These are phyloP conservation scores for Plasmodium ovale DNA, from an alignment of 169 alveolate species.

Conservation along the genomic window DNA sequence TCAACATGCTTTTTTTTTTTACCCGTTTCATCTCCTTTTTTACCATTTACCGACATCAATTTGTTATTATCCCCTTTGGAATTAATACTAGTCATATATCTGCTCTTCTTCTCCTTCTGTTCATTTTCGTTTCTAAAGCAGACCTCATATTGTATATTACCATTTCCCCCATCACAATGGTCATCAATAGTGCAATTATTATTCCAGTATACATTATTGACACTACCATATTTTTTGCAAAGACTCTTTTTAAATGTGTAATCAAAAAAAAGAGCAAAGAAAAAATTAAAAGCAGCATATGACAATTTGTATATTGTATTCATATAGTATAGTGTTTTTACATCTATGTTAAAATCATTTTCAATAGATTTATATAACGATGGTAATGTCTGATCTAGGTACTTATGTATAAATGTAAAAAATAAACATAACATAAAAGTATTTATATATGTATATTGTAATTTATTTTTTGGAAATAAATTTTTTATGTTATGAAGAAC, in stretches of 20 bases:
- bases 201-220: neutral
- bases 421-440: slow-evolving; percentile 29
- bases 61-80: neutral
- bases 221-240: slow-evolving; percentile 19
- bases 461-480: slow-evolving; percentile 47
- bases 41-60: too few relatives aligned
- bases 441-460: slow-evolving; percentile 58
- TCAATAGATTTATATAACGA: slow-evolving; percentile 68
- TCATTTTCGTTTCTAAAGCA: neutral
- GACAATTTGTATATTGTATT: slow-evolving; percentile 48
- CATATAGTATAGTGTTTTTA: slow-evolving; percentile 51
- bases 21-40: slow-evolving; percentile 19
- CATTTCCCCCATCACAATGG: too few relatives aligned
- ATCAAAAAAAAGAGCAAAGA: slow-evolving; percentile 64
- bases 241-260: slow-evolving; percentile 36
- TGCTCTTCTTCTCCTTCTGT: neutral
- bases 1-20: neutral
- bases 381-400: slow-evolving; percentile 68
- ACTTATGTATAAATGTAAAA: slow-evolving; percentile 66
- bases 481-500: slow-evolving; percentile 14
- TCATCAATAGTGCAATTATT: neutral
- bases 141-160: neutral
- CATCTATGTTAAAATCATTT: slow-evolving; percentile 46
- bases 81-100: too few relatives aligned
- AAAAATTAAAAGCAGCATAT: slow-evolving; percentile 40